These are phyloP conservation scores for Stachybotrys echinatus DNA, from an alignment of 2,329 filamentous ascomycete genomes.

Conservation along the genomic window DNA sequence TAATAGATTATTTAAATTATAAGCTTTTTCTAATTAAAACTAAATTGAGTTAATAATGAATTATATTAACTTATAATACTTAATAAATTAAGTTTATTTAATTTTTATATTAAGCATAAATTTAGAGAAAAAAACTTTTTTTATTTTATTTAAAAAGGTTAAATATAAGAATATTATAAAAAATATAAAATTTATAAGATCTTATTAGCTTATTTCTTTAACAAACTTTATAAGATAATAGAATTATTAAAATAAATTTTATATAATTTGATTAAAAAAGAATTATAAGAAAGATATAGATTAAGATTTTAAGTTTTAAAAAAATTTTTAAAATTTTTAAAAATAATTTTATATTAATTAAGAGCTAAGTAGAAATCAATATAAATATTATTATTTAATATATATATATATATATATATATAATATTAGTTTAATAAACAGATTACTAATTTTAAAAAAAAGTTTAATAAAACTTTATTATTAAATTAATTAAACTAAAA, in stretches of 20 bases:
- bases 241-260: too few species aligned
- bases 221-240: background rate
- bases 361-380: background rate
- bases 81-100: background rate
- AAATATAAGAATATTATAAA: too few species aligned
- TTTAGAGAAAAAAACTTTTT: background rate
- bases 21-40: too few species aligned
- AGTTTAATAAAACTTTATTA: background rate
- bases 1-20: too few species aligned
- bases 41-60: too few species aligned
- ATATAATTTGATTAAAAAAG: too few species aligned
- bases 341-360: background rate
- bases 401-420: background rate
- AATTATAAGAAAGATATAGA: too few species aligned
- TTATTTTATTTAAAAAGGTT: background rate
- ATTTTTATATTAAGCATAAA: background rate
- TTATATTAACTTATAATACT: background rate
- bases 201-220: background rate
- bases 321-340: background rate
- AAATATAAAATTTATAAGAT: too few species aligned
- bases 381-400: conserved; percentile 1
- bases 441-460: background rate
- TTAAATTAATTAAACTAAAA: background rate
- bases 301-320: too few species aligned
- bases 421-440: background rate